Evolutionary conservation across 2,329 filamentous ascomycete species (phyloP).

Genomic region (Tolypocladium pustulatum): DNA sequence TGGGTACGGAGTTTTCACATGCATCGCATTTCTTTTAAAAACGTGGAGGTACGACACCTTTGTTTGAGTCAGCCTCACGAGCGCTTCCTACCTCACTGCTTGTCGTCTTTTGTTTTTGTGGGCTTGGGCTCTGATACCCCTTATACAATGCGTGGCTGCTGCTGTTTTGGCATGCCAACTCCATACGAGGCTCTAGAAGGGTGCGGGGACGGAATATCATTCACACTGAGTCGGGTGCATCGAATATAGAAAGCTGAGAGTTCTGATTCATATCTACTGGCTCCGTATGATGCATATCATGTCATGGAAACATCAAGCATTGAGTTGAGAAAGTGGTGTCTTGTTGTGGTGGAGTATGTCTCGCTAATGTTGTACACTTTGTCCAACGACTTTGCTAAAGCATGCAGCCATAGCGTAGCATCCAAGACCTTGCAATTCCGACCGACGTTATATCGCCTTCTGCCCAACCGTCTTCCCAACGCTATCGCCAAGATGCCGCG

Average conservation of each 20-base stretch:
- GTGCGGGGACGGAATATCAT: not conserved
- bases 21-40: not conserved
- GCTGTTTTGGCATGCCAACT: not conserved
- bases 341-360: not conserved
- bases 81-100: not conserved
- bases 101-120: not conserved
- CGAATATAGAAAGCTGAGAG: not conserved
- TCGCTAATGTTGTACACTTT: not conserved
- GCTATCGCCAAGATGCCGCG: not conserved
- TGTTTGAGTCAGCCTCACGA: not conserved
- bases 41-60: not conserved
- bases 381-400: not conserved
- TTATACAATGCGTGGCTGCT: not conserved
- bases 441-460: not conserved
- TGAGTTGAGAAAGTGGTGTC: not conserved
- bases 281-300: not conserved
- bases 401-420: not conserved
- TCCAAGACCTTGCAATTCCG: not conserved
- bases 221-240: not conserved
- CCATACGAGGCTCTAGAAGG: not conserved
- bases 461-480: not conserved
- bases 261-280: not conserved
- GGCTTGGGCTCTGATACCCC: not conserved
- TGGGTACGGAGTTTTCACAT: not conserved
- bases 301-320: not conserved